phyloP scores from a whole-genome alignment of 2,329 filamentous ascomycete genomes.

The Fusarium sp. region DNA sequence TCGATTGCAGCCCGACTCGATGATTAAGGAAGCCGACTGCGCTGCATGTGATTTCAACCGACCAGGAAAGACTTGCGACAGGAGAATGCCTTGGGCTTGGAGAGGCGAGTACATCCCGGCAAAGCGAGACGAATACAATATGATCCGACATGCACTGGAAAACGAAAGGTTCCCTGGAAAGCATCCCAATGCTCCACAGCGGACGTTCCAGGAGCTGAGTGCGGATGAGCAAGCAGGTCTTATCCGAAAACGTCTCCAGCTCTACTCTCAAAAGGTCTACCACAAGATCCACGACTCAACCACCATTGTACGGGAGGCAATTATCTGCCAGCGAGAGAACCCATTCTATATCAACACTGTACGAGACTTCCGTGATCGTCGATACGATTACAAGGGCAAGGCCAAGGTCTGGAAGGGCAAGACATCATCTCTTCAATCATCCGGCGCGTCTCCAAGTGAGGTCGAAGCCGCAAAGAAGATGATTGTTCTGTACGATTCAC shows the following conservation, averaged over 20 bases:
- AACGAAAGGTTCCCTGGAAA: conserved; percentile 93
- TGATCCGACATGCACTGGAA: conserved; percentile 92
- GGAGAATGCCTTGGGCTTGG: conserved; percentile 96
- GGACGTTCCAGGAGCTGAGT: conserved; percentile 84
- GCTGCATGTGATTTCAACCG: conserved; percentile 98
- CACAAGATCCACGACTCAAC: conserved; percentile 98
- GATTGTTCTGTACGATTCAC: conserved; percentile 94
- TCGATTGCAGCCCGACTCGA: conserved; percentile 96
- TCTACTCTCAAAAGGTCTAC: conserved; percentile 98
- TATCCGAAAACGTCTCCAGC: conserved; percentile 87
- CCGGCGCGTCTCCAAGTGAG: conserved; percentile 80
- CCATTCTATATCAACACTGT: conserved; percentile 99
- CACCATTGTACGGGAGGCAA: conserved; percentile 92
- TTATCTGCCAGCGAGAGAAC: conserved; percentile 98
- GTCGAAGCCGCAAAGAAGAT: conserved; percentile 98
- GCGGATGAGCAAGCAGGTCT: conserved; percentile 84
- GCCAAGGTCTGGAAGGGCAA: conserved; percentile 99
- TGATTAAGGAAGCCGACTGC: conserved; percentile 96
- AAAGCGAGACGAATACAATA: conserved; percentile 98
- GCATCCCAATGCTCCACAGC: conserved; percentile 73
- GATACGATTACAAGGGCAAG: conserved; percentile 98
- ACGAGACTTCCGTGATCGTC: conserved; percentile 92
- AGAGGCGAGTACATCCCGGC: conserved; percentile 96
- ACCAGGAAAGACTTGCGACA: conserved; percentile 96
- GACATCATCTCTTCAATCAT: conserved; percentile 84